Evolutionary conservation across 257 asterid genomes (phyloP), one percentile per base, ranked within the genome.

Genomic region (Ajuga chamaepitys): DNA sequence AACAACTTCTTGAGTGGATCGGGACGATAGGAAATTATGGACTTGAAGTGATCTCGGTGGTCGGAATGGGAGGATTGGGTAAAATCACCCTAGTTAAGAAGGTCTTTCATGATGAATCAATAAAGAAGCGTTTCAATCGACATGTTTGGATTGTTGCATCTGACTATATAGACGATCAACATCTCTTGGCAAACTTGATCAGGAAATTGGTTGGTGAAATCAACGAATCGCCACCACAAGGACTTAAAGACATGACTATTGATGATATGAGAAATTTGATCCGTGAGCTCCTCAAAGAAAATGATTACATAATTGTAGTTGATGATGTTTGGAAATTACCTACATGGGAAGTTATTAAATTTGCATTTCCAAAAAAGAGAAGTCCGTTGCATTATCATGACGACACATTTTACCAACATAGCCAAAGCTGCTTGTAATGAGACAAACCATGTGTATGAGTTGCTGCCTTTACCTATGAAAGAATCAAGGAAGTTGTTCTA

Each of bases 1-100:
- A 52, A 9, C 65, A 81, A 22, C 70, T 77, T 7, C n/a, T 64
- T 12, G 58, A 34, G 38, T 64, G 70, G 70, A 34, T 64, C n/a
- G 0, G 5, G 32, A 17, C 48, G 1, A 48, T 9, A 3, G 58
- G 47, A 1, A 1, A 53, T 0, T 1, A 7, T 28, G 69, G 58
- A 6, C 47, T 63, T 10, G 57, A 63, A 8, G 69, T 47, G 34
- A 63, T 63, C 12, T 47, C 69, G 0, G 69, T 18, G 35, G 70
- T 64, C 4, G 70, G 70, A 8, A 63, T 47, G 60, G 48, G 58
- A 7, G 60, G 60, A 1, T 10, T 45, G 66, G 73, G 66, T 8
- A 67, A 56, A 42, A 56, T 58, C 7, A 65, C 70, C 9, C 42
- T 65, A 1, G 62, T 24, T 35, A 65, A 26, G n/a, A 48, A 48